phyloP scores from a whole-genome alignment of 139 green algal genomes.

The Chlorella sp. region DNA sequence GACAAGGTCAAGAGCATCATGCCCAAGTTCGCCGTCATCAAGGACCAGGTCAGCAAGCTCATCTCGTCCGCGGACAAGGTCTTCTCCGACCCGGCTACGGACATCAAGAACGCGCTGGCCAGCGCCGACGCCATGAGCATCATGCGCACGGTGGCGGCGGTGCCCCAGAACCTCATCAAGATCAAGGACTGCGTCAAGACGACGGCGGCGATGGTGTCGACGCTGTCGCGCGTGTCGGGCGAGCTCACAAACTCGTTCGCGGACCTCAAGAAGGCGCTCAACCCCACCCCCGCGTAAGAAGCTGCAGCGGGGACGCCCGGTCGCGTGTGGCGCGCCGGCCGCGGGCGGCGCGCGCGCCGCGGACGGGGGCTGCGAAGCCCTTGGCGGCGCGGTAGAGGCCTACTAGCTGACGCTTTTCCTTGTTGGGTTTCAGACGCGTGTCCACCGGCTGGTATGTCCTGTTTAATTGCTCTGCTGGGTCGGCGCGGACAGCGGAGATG shows the following conservation, averaged over 20 bases:
- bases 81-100: neutral
- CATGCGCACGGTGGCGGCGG: neutral
- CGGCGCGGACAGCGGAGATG: no score
- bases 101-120: neutral
- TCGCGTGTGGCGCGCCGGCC: no score
- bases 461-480: no score
- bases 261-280: slow-evolving; percentile 3
- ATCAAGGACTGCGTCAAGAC: neutral
- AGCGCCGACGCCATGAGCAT: neutral
- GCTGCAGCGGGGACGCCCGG: no score
- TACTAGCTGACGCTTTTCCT: no score
- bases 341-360: no score
- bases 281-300: no score
- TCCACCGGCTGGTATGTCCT: no score
- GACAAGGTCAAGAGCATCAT: neutral
- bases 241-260: neutral
- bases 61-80: neutral
- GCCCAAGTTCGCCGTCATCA: neutral
- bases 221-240: neutral
- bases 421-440: no score
- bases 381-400: no score
- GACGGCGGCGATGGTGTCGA: neutral
- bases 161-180: neutral
- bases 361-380: no score
- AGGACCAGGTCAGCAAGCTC: neutral